Evolutionary conservation across 1,284 basidiomycete genomes (phyloP).

Genomic region (Pholiota adiposa): DNA sequence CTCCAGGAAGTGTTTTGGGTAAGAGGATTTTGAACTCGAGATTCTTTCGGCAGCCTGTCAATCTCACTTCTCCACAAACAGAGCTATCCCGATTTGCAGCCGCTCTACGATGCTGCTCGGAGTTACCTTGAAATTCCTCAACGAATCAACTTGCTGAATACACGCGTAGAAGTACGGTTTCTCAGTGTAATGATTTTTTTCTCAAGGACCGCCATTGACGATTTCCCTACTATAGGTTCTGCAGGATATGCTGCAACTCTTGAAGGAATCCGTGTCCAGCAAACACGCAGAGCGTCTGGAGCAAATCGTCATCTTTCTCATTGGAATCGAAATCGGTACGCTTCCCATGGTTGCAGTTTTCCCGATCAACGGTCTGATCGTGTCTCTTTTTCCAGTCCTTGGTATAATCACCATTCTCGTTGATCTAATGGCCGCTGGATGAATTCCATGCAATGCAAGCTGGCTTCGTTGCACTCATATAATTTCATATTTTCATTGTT

Average conservation of each 20-base stretch:
- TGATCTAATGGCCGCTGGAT: constrained; percentile 42
- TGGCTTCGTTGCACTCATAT: neutral
- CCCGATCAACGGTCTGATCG: constrained; percentile 6
- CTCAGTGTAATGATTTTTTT: constrained; percentile 2
- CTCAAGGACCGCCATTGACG: neutral
- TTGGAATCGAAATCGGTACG: constrained; percentile 86
- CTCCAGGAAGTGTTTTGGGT: constrained; percentile 92
- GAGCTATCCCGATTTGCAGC: constrained; percentile 93
- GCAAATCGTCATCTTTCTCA: constrained; percentile 92
- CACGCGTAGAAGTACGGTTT: constrained; percentile 80
- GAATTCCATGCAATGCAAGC: neutral
- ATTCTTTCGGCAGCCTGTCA: neutral
- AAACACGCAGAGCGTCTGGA: constrained; percentile 94
- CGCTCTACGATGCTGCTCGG: constrained; percentile 91
- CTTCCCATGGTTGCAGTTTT: constrained; percentile 12
- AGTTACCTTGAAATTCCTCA: constrained; percentile 96
- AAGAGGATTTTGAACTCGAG: constrained; percentile 25
- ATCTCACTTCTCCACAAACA: constrained; percentile 32
- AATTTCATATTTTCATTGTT: neutral
- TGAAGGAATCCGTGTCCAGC: constrained; percentile 94
- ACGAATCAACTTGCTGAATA: constrained; percentile 91
- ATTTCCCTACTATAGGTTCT: constrained; percentile 61
- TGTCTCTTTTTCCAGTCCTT: constrained; percentile 34
- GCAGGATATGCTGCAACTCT: constrained; percentile 95
- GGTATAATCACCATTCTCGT: constrained; percentile 51